These are phyloP conservation scores for Mortierella polycephala DNA, from an alignment of 371 early-diverging fungal species.

Conservation along the genomic window DNA sequence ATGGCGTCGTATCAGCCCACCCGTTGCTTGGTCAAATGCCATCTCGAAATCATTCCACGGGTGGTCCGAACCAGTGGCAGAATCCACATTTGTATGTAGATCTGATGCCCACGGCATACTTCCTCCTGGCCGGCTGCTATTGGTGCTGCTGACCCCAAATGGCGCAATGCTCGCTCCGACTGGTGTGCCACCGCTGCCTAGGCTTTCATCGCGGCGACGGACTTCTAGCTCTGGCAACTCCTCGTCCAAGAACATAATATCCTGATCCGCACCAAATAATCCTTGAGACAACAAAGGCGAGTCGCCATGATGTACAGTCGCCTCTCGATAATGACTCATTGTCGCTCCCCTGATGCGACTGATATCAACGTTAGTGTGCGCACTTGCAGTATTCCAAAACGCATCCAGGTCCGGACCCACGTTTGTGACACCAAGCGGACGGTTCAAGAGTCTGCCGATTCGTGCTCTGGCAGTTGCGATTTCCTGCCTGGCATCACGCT, in stretches of 20 bases:
- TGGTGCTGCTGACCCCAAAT: neutral
- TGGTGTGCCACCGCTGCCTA: conserved; percentile 5
- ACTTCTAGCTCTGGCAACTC: conserved; percentile 28
- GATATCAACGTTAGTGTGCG: neutral
- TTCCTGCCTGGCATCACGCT: conserved; percentile 7
- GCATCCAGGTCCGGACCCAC: conserved; percentile 14
- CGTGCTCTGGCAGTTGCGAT: neutral
- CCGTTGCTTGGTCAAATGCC: conserved; percentile 14
- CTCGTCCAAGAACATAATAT: neutral
- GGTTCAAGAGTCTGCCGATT: conserved; percentile 12
- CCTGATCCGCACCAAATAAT: neutral
- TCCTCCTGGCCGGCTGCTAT: neutral
- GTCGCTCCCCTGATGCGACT: neutral
- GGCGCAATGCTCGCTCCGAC: conserved; percentile 9
- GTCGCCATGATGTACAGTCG: too few relatives aligned
- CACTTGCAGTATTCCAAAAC: conserved; percentile 26
- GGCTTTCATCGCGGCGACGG: conserved; percentile 24
- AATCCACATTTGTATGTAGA: conserved; percentile 7
- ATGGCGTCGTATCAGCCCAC: conserved; percentile 1
- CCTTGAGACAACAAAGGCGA: neutral
- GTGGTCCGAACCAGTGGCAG: conserved; percentile 18
- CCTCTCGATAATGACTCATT: too few relatives aligned
- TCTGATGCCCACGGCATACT: conserved; percentile 32
- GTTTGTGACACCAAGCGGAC: conserved; percentile 18
- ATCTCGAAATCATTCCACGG: conserved; percentile 28